A percentile compares a stretch with the other conserved stretches of the same genome.
phyloP scores from a whole-genome alignment of 768 basidiomycete genomes.

The Imleria badia region DNA sequence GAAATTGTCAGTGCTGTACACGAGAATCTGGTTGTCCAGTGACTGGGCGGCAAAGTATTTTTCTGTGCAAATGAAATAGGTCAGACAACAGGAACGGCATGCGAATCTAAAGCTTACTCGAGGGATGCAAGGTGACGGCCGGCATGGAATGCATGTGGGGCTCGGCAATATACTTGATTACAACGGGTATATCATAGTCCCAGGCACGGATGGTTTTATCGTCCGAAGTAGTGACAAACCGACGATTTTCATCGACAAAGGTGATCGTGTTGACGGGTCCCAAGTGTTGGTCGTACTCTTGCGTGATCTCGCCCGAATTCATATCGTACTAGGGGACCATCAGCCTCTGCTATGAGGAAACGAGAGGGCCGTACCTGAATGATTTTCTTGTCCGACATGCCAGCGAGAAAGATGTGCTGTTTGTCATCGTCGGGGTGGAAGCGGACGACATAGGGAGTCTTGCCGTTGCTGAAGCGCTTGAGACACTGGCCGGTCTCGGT shows the following conservation, averaged over 20 bases:
- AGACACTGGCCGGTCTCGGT: slow-evolving; percentile 98
- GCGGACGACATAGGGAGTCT: slow-evolving; percentile 92
- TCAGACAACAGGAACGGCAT: not conserved
- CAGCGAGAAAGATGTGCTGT: slow-evolving; percentile 93
- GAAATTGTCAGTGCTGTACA: slow-evolving; percentile 98
- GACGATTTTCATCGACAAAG: slow-evolving; percentile 96
- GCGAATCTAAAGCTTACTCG: slow-evolving; percentile 48
- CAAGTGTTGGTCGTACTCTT: slow-evolving; percentile 98
- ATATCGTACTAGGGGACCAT: slow-evolving; percentile 77
- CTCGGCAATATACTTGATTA: slow-evolving; percentile 99
- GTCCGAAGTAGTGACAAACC: slow-evolving; percentile 97
- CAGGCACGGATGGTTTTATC: slow-evolving; percentile 99
- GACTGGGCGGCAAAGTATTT: slow-evolving; percentile 99
- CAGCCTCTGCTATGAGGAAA: not conserved
- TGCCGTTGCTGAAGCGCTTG: slow-evolving; percentile 96
- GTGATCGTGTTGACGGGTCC: slow-evolving; percentile 99
- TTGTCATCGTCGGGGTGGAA: slow-evolving; percentile 98
- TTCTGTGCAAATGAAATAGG: slow-evolving; percentile 58
- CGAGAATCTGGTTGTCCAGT: slow-evolving; percentile 95
- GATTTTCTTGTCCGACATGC: slow-evolving; percentile 99
- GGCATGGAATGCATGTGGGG: slow-evolving; percentile 99
- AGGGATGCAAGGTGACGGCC: slow-evolving; percentile 93
- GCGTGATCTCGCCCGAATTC: slow-evolving; percentile 90
- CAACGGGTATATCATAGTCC: slow-evolving; percentile 99
- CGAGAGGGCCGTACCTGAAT: slow-evolving; percentile 69